Base-by-base conservation (phyloP, 768 basidiomycete species). In the Boletus tomentosulus region DNA sequence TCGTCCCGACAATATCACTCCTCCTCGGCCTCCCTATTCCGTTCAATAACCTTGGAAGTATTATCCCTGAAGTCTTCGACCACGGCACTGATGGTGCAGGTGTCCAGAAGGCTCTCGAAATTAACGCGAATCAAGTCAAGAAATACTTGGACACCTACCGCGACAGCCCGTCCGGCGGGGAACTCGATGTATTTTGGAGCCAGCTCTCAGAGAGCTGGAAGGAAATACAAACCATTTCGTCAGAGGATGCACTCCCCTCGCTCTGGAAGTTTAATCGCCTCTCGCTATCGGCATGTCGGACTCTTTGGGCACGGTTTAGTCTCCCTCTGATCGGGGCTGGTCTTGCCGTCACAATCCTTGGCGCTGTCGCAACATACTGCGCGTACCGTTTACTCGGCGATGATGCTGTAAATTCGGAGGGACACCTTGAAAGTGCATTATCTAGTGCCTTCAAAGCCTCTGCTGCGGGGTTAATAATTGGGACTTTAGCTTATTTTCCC, bases 251-350 rank as follows among this genome's bases (percentile, higher is more conserved):
- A 15, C 43, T 70, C 34, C 5, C 38, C 22, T 49, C 57, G 0
- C 37, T 65, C 15, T 59, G 57, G 58, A 60, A 53, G 13, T 70
- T 71, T 37, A 66, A 66, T 37, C 68, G 72, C 25, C 64, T 76
- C 34, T 63, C 79, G 15, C 61, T 76, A 11, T 72, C 77, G 1
- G 79, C 79, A 2, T 95, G 95, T 64, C 86, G 95, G 7, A 70
- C 80, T 12, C 83, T 98, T 51, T 99, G 97, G 97, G 96, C 97
- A 1, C 91, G 92, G 63, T 98, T 99, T 76, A 90, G 93, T 58
- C 75, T 86, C 3, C 62, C 80, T 1, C 74, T 90, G 13, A 98
- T 98, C 79, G 69, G 74, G 4, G 73, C 87, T 27, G 97, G 96
- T 0, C 69, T 96, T 10, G 60, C 68, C 0, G 69, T 91, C 25